phyloP scores from a whole-genome alignment of 768 basidiomycete species.

The Phanerodontia chrysosporium region DNA sequence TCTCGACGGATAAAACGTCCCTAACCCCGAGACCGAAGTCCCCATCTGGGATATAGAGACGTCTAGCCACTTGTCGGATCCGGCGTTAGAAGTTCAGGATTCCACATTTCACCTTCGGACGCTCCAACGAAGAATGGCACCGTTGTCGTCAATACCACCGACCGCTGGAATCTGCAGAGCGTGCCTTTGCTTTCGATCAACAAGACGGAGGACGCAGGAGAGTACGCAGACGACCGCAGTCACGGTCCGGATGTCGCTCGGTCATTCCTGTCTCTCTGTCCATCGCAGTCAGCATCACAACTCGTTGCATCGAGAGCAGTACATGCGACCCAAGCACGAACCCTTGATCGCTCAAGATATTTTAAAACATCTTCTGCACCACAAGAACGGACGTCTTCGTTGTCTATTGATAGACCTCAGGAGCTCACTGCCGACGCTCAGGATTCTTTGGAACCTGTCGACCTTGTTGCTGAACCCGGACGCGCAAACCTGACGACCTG shows the following conservation, averaged over 20 bases:
- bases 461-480: no score
- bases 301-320: constrained; percentile 5
- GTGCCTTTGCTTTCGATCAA: neutral
- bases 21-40: constrained; percentile 30
- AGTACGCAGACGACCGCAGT: no score
- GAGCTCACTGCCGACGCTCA: no score
- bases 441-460: no score
- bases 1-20: no score
- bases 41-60: constrained; percentile 55
- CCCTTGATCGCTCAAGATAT: constrained; percentile 10
- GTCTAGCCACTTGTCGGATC: constrained; percentile 17
- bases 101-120: constrained; percentile 6
- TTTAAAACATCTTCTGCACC: neutral
- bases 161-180: constrained; percentile 20
- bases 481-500: no score
- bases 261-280: constrained; percentile 30
- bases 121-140: constrained; percentile 21
- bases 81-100: constrained; percentile 8
- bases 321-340: neutral
- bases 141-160: constrained; percentile 34
- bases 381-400: no score
- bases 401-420: no score
- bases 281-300: constrained; percentile 60
- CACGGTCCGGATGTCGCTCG: neutral
- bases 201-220: neutral